Base-by-base conservation (phyloP, 2,329 filamentous ascomycete genomes). In the Arthrobotrys musiformis region DNA sequence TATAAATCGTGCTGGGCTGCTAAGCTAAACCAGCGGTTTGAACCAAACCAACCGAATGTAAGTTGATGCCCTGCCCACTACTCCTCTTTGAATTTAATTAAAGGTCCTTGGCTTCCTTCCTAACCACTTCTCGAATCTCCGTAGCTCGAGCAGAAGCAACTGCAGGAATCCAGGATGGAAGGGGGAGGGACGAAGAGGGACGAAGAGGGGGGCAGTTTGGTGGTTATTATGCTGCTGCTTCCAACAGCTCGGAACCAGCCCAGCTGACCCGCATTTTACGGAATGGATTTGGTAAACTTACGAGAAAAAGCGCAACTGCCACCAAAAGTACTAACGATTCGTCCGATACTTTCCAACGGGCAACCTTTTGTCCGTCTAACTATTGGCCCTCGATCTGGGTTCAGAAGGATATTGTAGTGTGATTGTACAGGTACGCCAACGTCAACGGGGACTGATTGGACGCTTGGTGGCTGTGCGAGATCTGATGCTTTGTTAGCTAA, bases 281-380 rank as follows among this genome's bases (percentile, higher is more conserved):
- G 68, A 72, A 72, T 72, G 68, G 68, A 72, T 72, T 72, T 50
- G 68, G 58, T 72, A 72, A 72, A 72, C 68, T 72, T 72, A 72
- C 68, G 68, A 72, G 58, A 64, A 72, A 56, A 63, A 35, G 50
- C 68, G 68, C 68, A 72, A 48, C 48, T 40, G 22, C 48, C 37
- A 33, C 56, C 56, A 13, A 42, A 28, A 33, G 19, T 48, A 40
- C 28, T 35, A 46, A 35, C 58, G 58, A 63, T 62, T 63, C 67
- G 67, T 63, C 67, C 35, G 56, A 70, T 69, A 69, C 48, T 64
- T 30, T 52, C 42, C 37, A 60, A 62, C 68, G 24, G 37, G 48
- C 68, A 42, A 26, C n/a, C 40, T 44, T 28, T 30, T n/a, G n/a
- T n/a, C n/a, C n/a, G n/a, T n/a, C 24, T 28, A 46, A 13, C 28